These are phyloP conservation scores for Xylariaceae sp. DNA, from an alignment of 2,329 filamentous ascomycete species.

Conservation along the genomic window DNA sequence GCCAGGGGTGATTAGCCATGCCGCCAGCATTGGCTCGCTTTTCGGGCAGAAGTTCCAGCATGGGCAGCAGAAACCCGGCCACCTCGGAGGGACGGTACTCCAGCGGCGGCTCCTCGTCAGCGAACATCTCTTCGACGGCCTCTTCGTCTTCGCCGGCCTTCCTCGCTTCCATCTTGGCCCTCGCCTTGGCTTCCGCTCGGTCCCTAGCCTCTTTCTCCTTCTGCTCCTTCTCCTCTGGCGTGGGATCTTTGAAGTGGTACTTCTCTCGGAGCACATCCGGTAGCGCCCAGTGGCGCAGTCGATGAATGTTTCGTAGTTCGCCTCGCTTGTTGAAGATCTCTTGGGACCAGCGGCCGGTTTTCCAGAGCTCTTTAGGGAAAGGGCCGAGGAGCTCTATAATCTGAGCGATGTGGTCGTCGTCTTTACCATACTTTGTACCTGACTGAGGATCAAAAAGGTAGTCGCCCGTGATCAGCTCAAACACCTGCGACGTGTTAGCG, in stretches of 20 bases:
- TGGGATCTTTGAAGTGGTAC: slow-evolving; percentile 83
- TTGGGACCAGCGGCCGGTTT: slow-evolving; percentile 94
- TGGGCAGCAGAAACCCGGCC: slow-evolving; percentile 77
- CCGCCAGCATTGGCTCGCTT: slow-evolving; percentile 91
- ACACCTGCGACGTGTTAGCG: slow-evolving; percentile 56
- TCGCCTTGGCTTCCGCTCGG: slow-evolving; percentile 64
- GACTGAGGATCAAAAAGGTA: slow-evolving; percentile 98
- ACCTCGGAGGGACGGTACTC: slow-evolving; percentile 43
- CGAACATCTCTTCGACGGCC: slow-evolving; percentile 27
- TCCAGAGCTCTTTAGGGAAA: slow-evolving; percentile 86
- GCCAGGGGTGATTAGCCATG: slow-evolving; percentile 80
- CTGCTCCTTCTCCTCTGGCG: slow-evolving; percentile 35
- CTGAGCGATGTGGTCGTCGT: slow-evolving; percentile 98
- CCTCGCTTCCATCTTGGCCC: slow-evolving; percentile 30
- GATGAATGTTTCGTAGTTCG: slow-evolving; percentile 94
- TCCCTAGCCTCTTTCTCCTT: slow-evolving; percentile 27
- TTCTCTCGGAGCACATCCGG: slow-evolving; percentile 92
- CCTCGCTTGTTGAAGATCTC: slow-evolving; percentile 99
- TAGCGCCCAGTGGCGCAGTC: slow-evolving; percentile 90
- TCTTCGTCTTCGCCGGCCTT: slow-evolving; percentile 30
- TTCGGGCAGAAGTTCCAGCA: slow-evolving; percentile 85
- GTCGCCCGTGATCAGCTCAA: slow-evolving; percentile 95
- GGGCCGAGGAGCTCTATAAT: slow-evolving; percentile 94
- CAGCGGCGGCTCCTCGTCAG: slow-evolving; percentile 25
- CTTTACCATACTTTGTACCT: slow-evolving; percentile 97